Evolutionary conservation across 108 stramenopile species (phyloP).

Genomic region (Nitzschia sp.): DNA sequence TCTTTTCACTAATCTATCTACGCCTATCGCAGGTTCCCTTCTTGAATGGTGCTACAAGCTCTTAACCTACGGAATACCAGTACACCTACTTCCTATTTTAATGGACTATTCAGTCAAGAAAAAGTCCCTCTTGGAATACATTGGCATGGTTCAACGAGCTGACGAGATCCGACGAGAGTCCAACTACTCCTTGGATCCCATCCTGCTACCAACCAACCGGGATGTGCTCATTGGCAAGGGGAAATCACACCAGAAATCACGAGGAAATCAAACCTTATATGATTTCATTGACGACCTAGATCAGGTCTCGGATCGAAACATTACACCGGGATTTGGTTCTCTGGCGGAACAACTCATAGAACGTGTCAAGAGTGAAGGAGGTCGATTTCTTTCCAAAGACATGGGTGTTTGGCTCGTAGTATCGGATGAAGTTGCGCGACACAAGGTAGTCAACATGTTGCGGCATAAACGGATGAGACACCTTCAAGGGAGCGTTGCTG

Average conservation of each 20-base stretch:
- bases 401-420: conserved; percentile 21
- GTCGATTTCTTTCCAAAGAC: conserved; percentile 24
- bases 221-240: conserved; percentile 37
- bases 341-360: conserved; percentile 13
- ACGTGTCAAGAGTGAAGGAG: not conserved
- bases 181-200: not conserved
- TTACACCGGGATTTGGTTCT: conserved; percentile 14
- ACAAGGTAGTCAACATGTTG: conserved; percentile 22
- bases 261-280: conserved; percentile 18
- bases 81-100: conserved; percentile 15
- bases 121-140: conserved; percentile 19
- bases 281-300: conserved; percentile 10
- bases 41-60: conserved; percentile 27
- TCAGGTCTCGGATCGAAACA: conserved; percentile 1
- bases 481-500: no score
- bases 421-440: conserved; percentile 13
- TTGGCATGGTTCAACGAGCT: not conserved
- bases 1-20: not conserved
- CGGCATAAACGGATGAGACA: conserved; percentile 22
- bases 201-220: not conserved
- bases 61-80: conserved; percentile 26
- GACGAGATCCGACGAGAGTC: not conserved
- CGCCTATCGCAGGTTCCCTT: conserved; percentile 16
- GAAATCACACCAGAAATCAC: conserved; percentile 19
- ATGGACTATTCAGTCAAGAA: conserved; percentile 21